Conservation (phyloP, 139 green algal genomes). For the Pleodorina starrii region DNA sequence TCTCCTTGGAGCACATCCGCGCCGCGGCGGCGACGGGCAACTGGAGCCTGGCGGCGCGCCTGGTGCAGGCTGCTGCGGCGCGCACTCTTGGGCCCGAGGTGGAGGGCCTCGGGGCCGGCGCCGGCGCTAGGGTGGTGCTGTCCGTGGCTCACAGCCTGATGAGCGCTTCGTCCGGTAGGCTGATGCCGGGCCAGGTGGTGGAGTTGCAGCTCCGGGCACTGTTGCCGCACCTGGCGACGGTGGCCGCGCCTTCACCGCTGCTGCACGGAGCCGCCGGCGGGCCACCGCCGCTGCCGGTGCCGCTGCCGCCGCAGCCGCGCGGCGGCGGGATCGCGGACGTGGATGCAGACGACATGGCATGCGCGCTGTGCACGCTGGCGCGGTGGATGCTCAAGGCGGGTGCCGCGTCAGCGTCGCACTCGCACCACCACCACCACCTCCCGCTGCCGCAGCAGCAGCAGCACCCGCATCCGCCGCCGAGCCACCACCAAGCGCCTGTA, state of each 20-base stretch:
- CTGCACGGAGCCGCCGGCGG: too few relatives aligned
- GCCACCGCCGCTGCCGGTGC: not conserved
- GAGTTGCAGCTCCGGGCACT: conserved; percentile 24
- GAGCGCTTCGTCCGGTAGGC: not conserved
- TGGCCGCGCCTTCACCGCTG: not conserved
- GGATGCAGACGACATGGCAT: conserved; percentile 28
- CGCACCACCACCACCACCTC: conserved; percentile 29
- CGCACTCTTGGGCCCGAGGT: not conserved
- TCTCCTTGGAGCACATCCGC: conserved; percentile 26
- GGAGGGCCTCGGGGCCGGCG: not conserved
- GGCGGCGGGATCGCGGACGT: not conserved
- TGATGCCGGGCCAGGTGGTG: conserved; percentile 22
- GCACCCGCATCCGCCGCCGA: not conserved
- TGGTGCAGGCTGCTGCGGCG: conserved; percentile 7
- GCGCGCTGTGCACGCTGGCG: conserved; percentile 34
- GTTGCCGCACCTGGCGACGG: conserved; percentile 3
- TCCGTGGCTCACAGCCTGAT: conserved; percentile 36
- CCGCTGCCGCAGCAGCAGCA: conserved; percentile 36
- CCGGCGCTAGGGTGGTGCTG: conserved; percentile 14
- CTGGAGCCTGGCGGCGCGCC: conserved; percentile 9
- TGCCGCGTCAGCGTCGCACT: not conserved
- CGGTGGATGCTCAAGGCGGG: conserved; percentile 42
- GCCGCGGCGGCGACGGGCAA: conserved; percentile 17
- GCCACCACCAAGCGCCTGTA: not conserved
- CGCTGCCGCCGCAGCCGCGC: not conserved